A percentile compares a stretch with the other conserved stretches of the same genome.
Conservation (phyloP, 1,284 basidiomycete species). For the Schizophyllum commune region DNA sequence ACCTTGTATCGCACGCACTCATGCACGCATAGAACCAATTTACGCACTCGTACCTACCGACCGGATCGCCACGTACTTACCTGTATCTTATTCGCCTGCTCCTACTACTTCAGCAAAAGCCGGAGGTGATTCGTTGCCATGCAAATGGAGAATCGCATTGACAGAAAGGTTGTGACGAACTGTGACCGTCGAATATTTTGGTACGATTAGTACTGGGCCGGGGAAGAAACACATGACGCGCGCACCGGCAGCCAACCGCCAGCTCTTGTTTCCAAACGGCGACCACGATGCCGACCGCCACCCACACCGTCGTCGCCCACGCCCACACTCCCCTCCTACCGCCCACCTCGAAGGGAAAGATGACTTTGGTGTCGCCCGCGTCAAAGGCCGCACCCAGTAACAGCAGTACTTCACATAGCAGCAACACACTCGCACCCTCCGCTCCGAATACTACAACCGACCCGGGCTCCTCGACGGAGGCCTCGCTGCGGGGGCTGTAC, state of each 20-base stretch:
- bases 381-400: not conserved
- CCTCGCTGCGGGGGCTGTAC: constrained; percentile 61
- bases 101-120: too few species aligned
- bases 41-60: not conserved
- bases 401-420: not conserved
- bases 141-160: too few species aligned
- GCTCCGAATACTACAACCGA: constrained; percentile 11
- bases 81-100: too few species aligned
- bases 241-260: not conserved
- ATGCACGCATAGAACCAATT: not conserved
- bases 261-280: not conserved
- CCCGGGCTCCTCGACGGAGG: constrained; percentile 27
- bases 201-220: not conserved
- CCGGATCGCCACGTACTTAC: not conserved
- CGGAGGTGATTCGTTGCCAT: too few species aligned
- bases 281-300: not conserved
- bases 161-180: too few species aligned
- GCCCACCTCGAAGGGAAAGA: not conserved
- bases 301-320: not conserved
- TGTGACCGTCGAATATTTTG: too few species aligned
- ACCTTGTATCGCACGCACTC: not conserved
- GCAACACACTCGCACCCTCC: constrained; percentile 9
- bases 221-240: not conserved
- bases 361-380: not conserved
- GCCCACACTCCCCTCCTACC: not conserved